A percentile compares a stretch with the other conserved stretches of the same genome.
Evolutionary conservation across 2,329 filamentous ascomycete species (phyloP).

Genomic region (Diatrype stigma): DNA sequence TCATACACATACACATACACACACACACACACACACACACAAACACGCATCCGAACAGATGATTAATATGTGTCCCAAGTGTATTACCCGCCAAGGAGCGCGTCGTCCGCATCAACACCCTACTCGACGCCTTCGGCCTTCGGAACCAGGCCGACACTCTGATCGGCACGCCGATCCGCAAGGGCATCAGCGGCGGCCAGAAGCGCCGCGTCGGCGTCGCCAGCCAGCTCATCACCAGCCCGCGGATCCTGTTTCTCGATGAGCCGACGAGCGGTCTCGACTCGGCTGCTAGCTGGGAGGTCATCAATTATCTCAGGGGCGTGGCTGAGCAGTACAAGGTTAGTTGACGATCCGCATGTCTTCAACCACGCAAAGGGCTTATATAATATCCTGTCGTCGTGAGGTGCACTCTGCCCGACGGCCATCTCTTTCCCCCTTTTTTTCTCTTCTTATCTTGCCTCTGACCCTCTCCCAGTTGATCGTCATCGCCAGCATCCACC

Average conservation of each 20-base stretch:
- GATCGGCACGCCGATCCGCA: constrained; percentile 77
- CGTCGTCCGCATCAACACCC: constrained; percentile 56
- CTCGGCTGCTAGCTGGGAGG: constrained; percentile 70
- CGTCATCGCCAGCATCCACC: constrained; percentile 79
- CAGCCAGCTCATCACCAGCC: constrained; percentile 74
- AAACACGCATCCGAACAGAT: too few relatives aligned
- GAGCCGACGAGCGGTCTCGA: constrained; percentile 83
- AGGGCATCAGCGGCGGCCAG: constrained; percentile 81
- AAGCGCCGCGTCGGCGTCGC: constrained; percentile 78
- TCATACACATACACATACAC: too few relatives aligned
- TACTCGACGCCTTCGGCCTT: constrained; percentile 72
- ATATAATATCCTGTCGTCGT: too few relatives aligned
- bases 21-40: too few relatives aligned
- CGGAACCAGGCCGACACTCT: constrained; percentile 64
- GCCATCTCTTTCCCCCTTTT: not conserved
- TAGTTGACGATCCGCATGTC: too few relatives aligned
- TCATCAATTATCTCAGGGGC: constrained; percentile 66
- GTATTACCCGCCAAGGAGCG: constrained; percentile 49
- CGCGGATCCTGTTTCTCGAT: constrained; percentile 77
- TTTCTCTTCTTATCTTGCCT: not conserved
- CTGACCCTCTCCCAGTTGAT: constrained; percentile 51
- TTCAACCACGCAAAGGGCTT: too few relatives aligned
- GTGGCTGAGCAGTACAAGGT: constrained; percentile 65
- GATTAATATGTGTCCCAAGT: constrained; percentile 18
- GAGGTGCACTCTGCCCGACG: too few relatives aligned